These are phyloP conservation scores for Hypoxylon sp. DNA, from an alignment of 2,329 filamentous ascomycete genomes.

Conservation along the genomic window DNA sequence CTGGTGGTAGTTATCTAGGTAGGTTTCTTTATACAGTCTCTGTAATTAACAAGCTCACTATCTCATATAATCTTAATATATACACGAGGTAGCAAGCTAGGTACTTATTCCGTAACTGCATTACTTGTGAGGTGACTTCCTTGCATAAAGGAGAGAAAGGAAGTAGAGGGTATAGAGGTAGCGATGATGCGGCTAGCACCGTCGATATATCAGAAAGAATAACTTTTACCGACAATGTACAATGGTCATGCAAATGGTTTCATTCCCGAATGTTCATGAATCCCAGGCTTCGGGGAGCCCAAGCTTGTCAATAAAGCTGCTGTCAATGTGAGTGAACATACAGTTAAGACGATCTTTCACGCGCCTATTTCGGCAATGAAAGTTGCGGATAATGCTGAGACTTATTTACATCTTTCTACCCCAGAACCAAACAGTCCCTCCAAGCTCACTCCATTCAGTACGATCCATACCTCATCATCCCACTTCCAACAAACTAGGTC, in stretches of 20 bases:
- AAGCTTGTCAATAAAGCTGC: not conserved
- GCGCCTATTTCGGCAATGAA: not conserved
- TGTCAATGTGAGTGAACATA: constrained; percentile 8
- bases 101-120: not conserved
- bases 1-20: not conserved
- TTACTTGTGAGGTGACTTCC: not conserved
- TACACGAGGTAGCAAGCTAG: not conserved
- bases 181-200: too few relatives aligned
- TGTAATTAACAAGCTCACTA: not conserved
- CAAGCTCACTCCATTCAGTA: not conserved
- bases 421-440: not conserved
- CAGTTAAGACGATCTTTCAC: not conserved
- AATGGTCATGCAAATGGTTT: not conserved
- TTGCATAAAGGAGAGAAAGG: not conserved
- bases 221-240: too few relatives aligned
- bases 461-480: not conserved
- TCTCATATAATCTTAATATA: not conserved
- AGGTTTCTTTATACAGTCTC: not conserved
- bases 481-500: not conserved
- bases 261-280: not conserved
- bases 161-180: not conserved
- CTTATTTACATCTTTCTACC: not conserved
- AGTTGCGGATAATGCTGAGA: not conserved
- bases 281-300: not conserved
- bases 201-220: too few relatives aligned